Evolutionary conservation across 2,329 filamentous ascomycete species (phyloP), one percentile per base, ranked within the genome.

Genomic region (Nemania abortiva): DNA sequence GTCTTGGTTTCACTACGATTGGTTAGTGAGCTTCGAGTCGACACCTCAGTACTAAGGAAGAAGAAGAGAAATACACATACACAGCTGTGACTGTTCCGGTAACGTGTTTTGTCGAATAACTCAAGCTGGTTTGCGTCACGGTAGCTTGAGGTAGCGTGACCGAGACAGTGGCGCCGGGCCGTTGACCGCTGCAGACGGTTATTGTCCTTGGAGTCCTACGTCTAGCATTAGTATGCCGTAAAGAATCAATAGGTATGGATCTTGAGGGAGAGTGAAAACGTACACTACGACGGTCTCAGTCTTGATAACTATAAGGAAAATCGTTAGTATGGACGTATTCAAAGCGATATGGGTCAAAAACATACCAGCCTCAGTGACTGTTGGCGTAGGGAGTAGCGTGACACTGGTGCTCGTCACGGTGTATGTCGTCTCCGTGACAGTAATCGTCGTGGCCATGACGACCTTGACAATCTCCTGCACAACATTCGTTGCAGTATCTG

Each of bases 391-490:
- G 6, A 79, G 65, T 0, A 78, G 79, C 2, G 80, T 82, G 20
- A 78, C 68, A 6, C 73, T 71, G 0, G 74, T 76, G 27, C 70
- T 73, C 2, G 75, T 77, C 13, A 75, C 70, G 1, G 74, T 77
- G 24, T 69, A 72, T 18, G 74, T 76, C n/a, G 80, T 82, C 69
- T 78, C 77, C 2, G 80, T 82, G 34, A 82, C 76, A 0, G 80
- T 82, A 22, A 80, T 76, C 0, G 80, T 82, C 10, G 77, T 77
- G 9, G 78, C 76, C 42, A 77, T 75, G 54, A 80, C 72, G 10
- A 75, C 57, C 18, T 52, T 69, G 64, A 67, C 69, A 22, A 56
- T 49, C 15, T 66, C 39, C 29, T 64, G 10, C 2, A 49, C 56
- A 3, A 5, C 18, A 0, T 5, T 50, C 37, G 34, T 64, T 15